phyloP scores from a whole-genome alignment of 805 yeast species.

The Barnettozyma californica region DNA sequence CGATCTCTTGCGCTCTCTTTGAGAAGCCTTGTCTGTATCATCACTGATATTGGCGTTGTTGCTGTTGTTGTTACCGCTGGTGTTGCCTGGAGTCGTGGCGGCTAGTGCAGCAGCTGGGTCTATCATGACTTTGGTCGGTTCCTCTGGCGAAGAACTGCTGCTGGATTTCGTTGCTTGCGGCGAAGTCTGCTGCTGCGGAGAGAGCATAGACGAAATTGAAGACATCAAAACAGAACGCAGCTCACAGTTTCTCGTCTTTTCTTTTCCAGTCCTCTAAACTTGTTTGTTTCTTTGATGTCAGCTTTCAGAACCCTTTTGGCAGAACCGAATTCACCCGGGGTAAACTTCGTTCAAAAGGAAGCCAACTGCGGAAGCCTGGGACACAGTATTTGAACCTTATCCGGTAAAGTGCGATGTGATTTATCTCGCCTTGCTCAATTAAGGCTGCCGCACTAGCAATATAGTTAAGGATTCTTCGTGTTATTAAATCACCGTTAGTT shows the following conservation, averaged over 20 bases:
- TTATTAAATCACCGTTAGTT: not conserved
- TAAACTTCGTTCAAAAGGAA: not conserved
- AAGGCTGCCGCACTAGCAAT: not conserved
- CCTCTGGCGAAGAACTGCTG: not conserved
- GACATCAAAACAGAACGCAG: constrained; percentile 3
- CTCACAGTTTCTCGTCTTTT: not conserved
- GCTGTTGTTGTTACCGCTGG: not conserved
- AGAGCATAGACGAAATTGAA: constrained; percentile 8
- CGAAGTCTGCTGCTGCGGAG: not conserved
- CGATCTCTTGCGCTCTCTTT: constrained; percentile 46
- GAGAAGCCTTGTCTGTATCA: constrained; percentile 1
- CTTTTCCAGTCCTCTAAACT: not conserved
- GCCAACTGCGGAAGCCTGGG: not conserved
- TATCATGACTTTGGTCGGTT: not conserved
- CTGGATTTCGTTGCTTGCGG: not conserved
- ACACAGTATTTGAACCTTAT: not conserved
- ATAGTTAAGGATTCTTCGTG: no score
- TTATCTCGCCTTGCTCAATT: not conserved
- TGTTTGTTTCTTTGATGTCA: not conserved
- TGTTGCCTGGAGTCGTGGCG: not conserved
- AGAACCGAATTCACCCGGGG: not conserved
- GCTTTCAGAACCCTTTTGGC: not conserved
- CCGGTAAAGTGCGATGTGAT: not conserved
- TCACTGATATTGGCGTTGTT: not conserved
- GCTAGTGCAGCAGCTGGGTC: not conserved